phyloP scores from a whole-genome alignment of 202 grass and related monocot genomes.

The Cymbopogon flexuosus region DNA sequence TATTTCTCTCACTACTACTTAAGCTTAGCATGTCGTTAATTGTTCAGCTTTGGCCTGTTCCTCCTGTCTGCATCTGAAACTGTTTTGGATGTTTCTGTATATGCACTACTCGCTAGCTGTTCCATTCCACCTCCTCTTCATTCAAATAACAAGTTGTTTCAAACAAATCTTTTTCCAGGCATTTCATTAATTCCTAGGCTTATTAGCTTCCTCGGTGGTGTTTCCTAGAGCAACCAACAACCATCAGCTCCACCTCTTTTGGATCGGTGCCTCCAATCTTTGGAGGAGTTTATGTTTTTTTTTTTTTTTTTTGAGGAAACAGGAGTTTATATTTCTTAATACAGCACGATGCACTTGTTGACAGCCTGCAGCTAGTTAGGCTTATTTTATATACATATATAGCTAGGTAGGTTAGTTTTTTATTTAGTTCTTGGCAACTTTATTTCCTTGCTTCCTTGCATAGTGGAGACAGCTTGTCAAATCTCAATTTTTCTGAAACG shows the following conservation, averaged over 20 bases:
- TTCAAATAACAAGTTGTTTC: background rate
- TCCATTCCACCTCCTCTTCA: background rate
- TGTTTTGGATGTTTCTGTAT: background rate
- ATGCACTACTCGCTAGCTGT: background rate
- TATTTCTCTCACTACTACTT: no score
- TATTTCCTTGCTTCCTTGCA: background rate
- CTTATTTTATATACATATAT: background rate
- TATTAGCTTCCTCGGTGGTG: background rate
- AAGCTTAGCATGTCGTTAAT: no score
- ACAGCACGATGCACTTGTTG: background rate
- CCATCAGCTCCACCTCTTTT: background rate
- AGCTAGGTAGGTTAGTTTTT: background rate
- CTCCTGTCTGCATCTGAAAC: background rate
- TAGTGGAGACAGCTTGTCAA: conserved; percentile 34
- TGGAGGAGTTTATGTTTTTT: background rate
- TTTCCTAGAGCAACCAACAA: conserved; percentile 21
- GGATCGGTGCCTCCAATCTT: background rate
- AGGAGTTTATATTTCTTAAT: background rate
- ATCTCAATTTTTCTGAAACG: background rate
- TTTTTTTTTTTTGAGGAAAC: no score
- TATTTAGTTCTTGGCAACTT: conserved; percentile 17
- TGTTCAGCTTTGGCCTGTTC: background rate
- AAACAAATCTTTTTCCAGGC: background rate
- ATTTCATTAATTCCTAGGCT: background rate
- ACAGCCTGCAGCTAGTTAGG: background rate